Evolutionary conservation across 139 green algal species (phyloP), one percentile per base, ranked within the genome.

Genomic region (Desmodesmus armatus): DNA sequence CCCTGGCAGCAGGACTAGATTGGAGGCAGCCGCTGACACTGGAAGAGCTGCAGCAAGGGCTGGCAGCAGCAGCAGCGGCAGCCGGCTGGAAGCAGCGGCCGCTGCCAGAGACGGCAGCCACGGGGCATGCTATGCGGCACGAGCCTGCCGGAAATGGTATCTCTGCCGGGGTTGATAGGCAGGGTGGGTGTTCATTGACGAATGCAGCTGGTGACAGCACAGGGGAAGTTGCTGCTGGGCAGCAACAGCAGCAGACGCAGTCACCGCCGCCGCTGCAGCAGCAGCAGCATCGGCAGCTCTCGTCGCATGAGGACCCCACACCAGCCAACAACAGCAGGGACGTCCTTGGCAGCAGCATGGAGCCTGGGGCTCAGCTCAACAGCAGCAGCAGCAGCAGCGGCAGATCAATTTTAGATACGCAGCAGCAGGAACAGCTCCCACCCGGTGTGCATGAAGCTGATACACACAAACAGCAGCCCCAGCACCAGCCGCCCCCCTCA

Each of bases 11-110:
- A 27, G 71, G 71, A 5, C 71, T 78, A 25, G 35, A 78, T n/a
- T 78, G 71, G 71, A 40, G 39, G 23, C 73, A 21, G n/a, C 73
- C 47, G 43, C 29, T 63, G 43, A n/a, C 47, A 1, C 73, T 63
- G 47, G 25, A 13, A 5, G 44, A 80, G 73, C 73, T 67, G 73
- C 73, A 65, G 73, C 73, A 80, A 31, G 29, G 31, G 15, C 17
- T 66, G 43, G 73, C 5, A 55, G 69, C 69, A 77, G 35, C 11
- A 51, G 71, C 71, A 41, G 71, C 71, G n/a, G 71, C 71, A 79
- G 71, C 37, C 4, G 7, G 40, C 25, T 40, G 44, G 66, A n/a
- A n/a, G n/a, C n/a, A n/a, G 66, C 66, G 31, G 66, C 35, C 35
- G 3, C 1, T 5, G 3, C 27, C 35, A n/a, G 35, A 33, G 29